Conservation (phyloP, 192 early-diverging fungal species). For the Backusella liffmaniae region DNA sequence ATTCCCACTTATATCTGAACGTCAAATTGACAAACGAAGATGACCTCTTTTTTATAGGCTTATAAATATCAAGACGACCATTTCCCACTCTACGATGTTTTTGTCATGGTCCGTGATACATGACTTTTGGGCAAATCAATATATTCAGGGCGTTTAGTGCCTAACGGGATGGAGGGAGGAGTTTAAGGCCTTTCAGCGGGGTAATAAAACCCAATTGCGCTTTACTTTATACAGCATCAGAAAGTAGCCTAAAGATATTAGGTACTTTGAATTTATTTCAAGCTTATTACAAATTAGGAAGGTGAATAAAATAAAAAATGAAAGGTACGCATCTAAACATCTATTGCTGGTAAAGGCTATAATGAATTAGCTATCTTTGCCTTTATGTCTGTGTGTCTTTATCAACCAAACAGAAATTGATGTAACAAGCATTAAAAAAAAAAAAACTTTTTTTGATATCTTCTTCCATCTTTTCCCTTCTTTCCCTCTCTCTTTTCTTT, state of each 20-base stretch:
- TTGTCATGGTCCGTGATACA: not conserved
- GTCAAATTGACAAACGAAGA: no score
- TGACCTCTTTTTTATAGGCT: no score
- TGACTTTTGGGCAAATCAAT: not conserved
- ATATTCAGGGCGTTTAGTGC: not conserved
- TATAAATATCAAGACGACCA: no score
- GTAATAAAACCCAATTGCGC: not conserved
- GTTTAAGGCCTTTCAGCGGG: not conserved
- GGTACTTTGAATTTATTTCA: not conserved
- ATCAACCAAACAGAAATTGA: not conserved
- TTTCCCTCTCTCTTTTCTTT: slow-evolving; percentile 8
- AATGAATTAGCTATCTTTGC: slow-evolving; percentile 10
- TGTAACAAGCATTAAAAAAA: not conserved
- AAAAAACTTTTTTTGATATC: not conserved
- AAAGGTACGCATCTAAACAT: not conserved
- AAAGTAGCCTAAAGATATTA: not conserved
- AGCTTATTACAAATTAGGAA: slow-evolving; percentile 3
- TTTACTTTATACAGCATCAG: not conserved
- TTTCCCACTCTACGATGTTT: not conserved
- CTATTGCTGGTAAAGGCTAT: slow-evolving; percentile 2
- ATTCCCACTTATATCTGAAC: no score
- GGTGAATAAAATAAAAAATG: not conserved
- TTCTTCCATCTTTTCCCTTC: not conserved
- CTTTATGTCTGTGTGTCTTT: not conserved
- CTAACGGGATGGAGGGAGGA: not conserved